Evolutionary conservation across 2,329 filamentous ascomycete species (phyloP), one percentile per base, ranked within the genome.

Genomic region (Aspergillus fumigatus): DNA sequence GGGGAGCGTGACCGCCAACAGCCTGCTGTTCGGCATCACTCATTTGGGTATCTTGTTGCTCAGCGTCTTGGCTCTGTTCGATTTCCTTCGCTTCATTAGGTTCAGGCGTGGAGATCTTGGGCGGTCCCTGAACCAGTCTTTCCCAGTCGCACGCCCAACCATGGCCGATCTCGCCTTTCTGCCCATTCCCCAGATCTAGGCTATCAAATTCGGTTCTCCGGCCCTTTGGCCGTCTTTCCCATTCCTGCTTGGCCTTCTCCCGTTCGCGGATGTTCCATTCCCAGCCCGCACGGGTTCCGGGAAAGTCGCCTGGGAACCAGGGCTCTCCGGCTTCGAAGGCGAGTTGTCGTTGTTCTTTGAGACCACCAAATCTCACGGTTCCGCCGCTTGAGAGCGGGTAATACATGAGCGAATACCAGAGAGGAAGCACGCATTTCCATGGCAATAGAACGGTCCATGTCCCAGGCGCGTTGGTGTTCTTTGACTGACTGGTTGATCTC

Each of bases 81-180:
- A 53, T 53, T 9, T 35, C 51, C 8, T 40, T 54, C 21, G 25
- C n/a, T 19, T 50, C 26, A 6, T 29, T 49, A 27, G 32, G 27
- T 10, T 25, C 40, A 19, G 21, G 8, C 21, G 4, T 32, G 10
- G 41, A 21, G 26, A 51, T 53, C 4, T 58, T 54, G 21, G 54
- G 50, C 48, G 64, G 58, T 6, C 75, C 68, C 17, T 71, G 71
- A 53, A 91, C 79, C n/a, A 95, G 72, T 35, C 78, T 77, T 66
- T 91, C 87, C 82, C 91, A 96, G 67, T 96, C 90, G 73, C 90
- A 96, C 9, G 85, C 84, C 82, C 90, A 90, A 0, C 92, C 92
- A 52, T 84, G 76, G 1, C 94, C 94, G 32, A 96, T 68, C 71
- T 97, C 94, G 1, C 93, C 93, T 67, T 86, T 92, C 52, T 84